Evolutionary conservation across 495 filamentous ascomycete genomes (phyloP), one percentile per base, ranked within the genome.

Genomic region (Penicillium coprophilum): DNA sequence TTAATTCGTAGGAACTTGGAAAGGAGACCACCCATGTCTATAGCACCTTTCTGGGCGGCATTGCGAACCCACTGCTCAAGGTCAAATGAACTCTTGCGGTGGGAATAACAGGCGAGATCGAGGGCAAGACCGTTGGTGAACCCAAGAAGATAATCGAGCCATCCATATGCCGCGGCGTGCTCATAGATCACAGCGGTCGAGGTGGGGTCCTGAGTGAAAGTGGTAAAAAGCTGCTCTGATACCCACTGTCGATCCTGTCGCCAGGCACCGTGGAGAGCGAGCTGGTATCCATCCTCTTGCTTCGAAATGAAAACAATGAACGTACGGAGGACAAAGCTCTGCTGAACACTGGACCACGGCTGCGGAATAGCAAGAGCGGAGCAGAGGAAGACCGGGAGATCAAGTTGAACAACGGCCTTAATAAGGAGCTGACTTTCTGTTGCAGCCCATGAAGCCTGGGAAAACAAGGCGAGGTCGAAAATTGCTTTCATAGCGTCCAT

Each of bases 181-280:
- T 96, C 91, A 58, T 96, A 87, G 30, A 97, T 94, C 24, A 84
- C 75, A 2, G 84, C 82, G n/a, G 96, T 80, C 20, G 85, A 80
- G 40, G 88, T 80, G 0, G 88, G 89, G 63, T 92, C 87, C 59
- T 82, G 77, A 8, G 81, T 85, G 71, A 96, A 93, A 13, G 84
- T 80, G 40, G 94, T 88, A 17, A 91, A 82, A 27, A 99, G 81
- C 55, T 87, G 84, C 58, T 83, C 79, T 1, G 85, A 83, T 20
- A 97, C 86, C 88, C 90, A 97, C 28, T 83, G 76, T 52, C 83
- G 87, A 64, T 97, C 89, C 59, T 90, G 87, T 59, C 87, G 86
- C 93, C 94, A 97, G 4, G 96, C 75, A 55, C 88, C 89, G 67
- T 94, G 83, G 50, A 97, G 80, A 17, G 95, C 92, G 48, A 97